A percentile compares a stretch with the other conserved stretches of the same genome.
Evolutionary conservation across 116 monocot species (phyloP).

Genomic region (Papilionanthe hybrid): DNA sequence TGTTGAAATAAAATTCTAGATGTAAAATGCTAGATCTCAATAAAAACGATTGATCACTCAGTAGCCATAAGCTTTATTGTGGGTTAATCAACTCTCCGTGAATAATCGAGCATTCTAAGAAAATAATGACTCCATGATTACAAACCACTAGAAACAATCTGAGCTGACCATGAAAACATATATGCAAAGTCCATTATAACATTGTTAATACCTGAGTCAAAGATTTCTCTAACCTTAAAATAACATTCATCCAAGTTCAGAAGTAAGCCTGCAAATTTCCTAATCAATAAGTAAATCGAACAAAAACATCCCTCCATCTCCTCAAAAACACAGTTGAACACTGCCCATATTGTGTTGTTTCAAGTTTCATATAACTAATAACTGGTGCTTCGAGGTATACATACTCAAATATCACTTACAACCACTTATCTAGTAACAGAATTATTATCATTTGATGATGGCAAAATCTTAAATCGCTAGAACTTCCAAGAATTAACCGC

Average conservation of each 20-base stretch:
- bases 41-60: no score
- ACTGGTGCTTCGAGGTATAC: neutral
- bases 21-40: neutral
- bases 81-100: neutral
- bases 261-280: neutral
- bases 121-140: no score
- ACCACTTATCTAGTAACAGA: neutral
- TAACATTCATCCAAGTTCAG: neutral
- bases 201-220: no score
- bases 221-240: neutral
- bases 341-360: neutral
- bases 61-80: neutral
- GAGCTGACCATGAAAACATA: no score
- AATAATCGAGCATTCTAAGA: neutral
- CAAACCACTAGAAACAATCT: no score
- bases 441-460: neutral
- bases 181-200: no score
- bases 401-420: neutral
- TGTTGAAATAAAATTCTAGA: neutral
- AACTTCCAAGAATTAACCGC: neutral
- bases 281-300: neutral
- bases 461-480: neutral
- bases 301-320: neutral
- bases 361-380: neutral
- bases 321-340: neutral